phyloP scores from a whole-genome alignment of 1,284 basidiomycete genomes.

The Gymnopus androsaceus region DNA sequence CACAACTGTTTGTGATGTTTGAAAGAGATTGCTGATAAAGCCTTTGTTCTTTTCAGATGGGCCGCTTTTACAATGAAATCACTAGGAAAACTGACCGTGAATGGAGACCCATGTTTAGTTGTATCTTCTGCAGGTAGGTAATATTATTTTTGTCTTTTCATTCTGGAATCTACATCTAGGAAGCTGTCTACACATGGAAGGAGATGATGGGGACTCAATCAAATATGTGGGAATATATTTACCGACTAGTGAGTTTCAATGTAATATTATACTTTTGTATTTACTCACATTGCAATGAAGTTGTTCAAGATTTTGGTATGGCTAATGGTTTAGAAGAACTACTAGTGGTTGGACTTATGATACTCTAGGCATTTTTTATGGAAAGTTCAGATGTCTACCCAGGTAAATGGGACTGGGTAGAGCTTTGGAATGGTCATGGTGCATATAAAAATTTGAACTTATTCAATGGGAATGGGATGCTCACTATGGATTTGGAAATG shows the following conservation, averaged over 20 bases:
- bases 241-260: neutral
- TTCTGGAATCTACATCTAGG: neutral
- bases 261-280: neutral
- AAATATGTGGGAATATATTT: neutral
- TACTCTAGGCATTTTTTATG: neutral
- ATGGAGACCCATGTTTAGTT: neutral
- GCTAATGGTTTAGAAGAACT: neutral
- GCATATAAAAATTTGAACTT: neutral
- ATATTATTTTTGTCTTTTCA: neutral
- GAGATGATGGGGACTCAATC: neutral
- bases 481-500: neutral
- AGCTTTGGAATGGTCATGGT: neutral
- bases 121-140: constrained; percentile 1
- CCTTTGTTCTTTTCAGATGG: neutral
- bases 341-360: neutral
- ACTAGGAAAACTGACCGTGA: neutral
- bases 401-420: neutral
- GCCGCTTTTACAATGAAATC: neutral
- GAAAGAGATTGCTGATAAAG: no score
- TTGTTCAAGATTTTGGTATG: neutral
- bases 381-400: neutral
- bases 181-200: neutral
- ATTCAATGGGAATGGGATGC: neutral
- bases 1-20: neutral
- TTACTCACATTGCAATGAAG: neutral